Evolutionary conservation across 1,284 basidiomycete genomes (phyloP), one percentile per base, ranked within the genome.

Genomic region (Malassezia nana): DNA sequence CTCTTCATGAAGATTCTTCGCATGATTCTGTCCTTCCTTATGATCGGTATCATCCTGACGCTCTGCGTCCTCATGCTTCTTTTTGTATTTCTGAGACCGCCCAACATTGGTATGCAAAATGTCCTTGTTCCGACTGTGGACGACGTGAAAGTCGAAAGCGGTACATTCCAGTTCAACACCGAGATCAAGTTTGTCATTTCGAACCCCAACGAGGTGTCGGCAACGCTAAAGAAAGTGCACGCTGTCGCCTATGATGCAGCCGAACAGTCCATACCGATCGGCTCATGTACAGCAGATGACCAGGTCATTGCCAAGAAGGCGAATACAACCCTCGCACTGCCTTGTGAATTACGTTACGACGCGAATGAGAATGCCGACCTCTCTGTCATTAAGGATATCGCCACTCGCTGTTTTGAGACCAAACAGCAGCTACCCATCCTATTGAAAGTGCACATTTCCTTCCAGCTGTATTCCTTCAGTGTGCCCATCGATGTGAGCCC

Each of bases 311-410:
- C 77, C 6, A 78, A 84, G 9, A 78, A 84, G 67, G 76, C 79
- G 3, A 78, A 80, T 62, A 87, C 84, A 3, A 85, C 83, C 50
- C 82, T 90, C 75, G 81, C 81, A 0, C 87, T 94, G 77, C 88
- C 89, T 1, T 85, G 91, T 74, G 72, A 79, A 3, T 78, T 94
- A 50, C 78, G 80, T 45, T 92, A 91, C 76, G 80, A 81, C 31
- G 77, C 78, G 22, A 69, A 79, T 0, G 67, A 78, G 46, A 83
- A 89, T 62, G 82, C 85, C 4, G 78, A 79, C 54, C 71, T 77
- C 38, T 62, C 64, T 18, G 82, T 91, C 31, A 77, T 92, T 20
- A 60, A 76, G 7, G 85, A 89, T 70, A 69, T 87, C 25, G 78
- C 79, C 25, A 70, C 65, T 12, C 86, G 84, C 70, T 92, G 89